Percentiles rank a stretch among this genome's conserved stretches.
Evolutionary conservation across 768 basidiomycete genomes (phyloP).

Genomic region (Crassisporium funariophilum): DNA sequence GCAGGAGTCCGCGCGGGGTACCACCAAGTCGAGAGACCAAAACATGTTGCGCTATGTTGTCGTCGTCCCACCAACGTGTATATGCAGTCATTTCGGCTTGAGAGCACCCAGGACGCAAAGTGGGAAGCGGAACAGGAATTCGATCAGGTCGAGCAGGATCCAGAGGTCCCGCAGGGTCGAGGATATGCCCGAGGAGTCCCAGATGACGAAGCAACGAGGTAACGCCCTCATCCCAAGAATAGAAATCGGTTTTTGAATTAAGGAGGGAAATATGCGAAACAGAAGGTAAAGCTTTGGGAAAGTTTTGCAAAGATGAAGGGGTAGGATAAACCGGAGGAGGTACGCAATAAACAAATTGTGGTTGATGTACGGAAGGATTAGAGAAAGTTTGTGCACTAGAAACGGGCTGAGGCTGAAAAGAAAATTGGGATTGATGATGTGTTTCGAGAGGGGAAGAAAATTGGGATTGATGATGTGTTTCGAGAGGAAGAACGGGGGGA

Average conservation of each 20-base stretch:
- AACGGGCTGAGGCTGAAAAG: not conserved
- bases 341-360: slow-evolving; percentile 5
- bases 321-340: not conserved
- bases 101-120: not conserved
- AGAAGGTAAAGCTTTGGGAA: slow-evolving; percentile 3
- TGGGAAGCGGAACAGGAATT: not conserved
- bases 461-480: not conserved
- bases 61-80: slow-evolving; percentile 3
- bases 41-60: slow-evolving; percentile 3
- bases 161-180: slow-evolving; percentile 1
- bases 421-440: not conserved
- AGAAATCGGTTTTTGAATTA: not conserved
- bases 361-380: not conserved
- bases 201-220: not conserved
- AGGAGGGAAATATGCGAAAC: slow-evolving; percentile 3
- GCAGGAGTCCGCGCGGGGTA: not conserved
- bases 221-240: slow-evolving; percentile 3
- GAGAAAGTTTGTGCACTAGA: too few relatives aligned
- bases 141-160: slow-evolving; percentile 1
- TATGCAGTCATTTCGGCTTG: not conserved
- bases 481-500: not conserved
- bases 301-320: not conserved
- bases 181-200: not conserved
- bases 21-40: not conserved
- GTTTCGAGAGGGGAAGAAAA: not conserved